A percentile compares a stretch with the other conserved stretches of the same genome.
Conservation (phyloP, 306 rosid genomes). For the Vigna mungo region DNA sequence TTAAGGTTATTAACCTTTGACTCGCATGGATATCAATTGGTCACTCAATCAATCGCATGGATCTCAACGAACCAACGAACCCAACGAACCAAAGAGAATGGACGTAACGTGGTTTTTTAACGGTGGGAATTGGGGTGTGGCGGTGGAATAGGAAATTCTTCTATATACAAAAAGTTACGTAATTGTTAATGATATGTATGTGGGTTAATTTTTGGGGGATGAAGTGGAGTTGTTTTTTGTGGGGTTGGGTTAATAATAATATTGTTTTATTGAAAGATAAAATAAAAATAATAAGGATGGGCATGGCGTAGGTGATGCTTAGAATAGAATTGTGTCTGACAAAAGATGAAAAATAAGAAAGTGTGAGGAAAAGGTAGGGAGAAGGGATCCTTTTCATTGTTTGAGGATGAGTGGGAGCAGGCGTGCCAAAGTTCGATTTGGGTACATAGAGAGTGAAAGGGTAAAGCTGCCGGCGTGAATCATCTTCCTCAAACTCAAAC, state of each 20-base stretch:
- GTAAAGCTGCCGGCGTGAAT: constrained; percentile 99
- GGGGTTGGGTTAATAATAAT: constrained; percentile 39
- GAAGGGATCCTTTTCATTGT: constrained; percentile 69
- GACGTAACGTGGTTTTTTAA: constrained; percentile 25
- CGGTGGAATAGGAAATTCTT: neutral
- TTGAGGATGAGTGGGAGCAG: constrained; percentile 78
- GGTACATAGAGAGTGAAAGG: constrained; percentile 46
- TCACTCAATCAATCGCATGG: no score
- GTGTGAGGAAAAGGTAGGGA: constrained; percentile 64
- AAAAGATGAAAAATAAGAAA: constrained; percentile 65
- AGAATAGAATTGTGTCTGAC: constrained; percentile 73
- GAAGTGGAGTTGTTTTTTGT: constrained; percentile 49
- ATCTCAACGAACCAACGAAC: no score
- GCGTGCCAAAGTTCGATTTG: constrained; percentile 82
- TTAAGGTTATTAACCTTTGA: constrained; percentile 34
- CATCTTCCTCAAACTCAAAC: constrained; percentile 53
- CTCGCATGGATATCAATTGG: neutral
- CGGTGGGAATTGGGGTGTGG: neutral
- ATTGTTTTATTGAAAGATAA: neutral
- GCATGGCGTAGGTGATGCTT: constrained; percentile 50
- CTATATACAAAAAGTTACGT: constrained; percentile 25
- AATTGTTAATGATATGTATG: neutral
- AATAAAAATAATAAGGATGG: neutral
- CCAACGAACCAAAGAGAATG: constrained; percentile 1
- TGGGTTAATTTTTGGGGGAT: constrained; percentile 24